Base-by-base conservation (phyloP, 2,329 filamentous ascomycete genomes). In the Diaporthe citrichinensis region DNA sequence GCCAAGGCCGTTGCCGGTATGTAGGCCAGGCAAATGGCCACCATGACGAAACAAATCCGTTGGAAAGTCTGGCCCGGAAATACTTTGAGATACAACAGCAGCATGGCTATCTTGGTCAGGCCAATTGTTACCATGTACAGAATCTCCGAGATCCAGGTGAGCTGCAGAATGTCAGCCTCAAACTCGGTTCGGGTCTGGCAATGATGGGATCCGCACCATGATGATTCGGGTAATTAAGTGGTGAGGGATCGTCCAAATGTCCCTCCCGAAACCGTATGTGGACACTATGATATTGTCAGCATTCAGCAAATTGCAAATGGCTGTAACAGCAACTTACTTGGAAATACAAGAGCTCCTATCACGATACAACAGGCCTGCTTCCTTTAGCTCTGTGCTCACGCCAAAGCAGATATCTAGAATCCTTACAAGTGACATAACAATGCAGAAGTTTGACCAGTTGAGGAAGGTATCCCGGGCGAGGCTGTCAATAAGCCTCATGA, bases 241-340 rank as follows among this genome's bases (percentile, higher is more conserved):
- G n/a, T 53, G 46, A 39, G 65, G 65, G 23, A 68, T 68, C 9
- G 65, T 68, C 65, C 65, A 68, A 17, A 68, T 53, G 15, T 68
- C 65, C 31, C 49, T 68, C 7, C 65, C 65, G 34, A 68, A 68
- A n/a, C 65, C 65, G 20, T 39, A 68, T 23, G 46, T 25, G 23
- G 65, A 68, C 46, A 68, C 65, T 68, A 28, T 12, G 9, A 39
- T 20, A 6, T 20, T 36, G 34, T 68, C 31, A 68, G 34, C n/a
- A 53, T 28, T 7, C 31, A 53, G 46, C 10, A 51, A 28, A 9
- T 15, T 41, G 23, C 10, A 20, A n/a, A 25, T 39, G n/a, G 28
- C 34, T 28, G n/a, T 20, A 12, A n/a, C 4, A 6, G 46, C 8
- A 20, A 25, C 65, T 39, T 49, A 68, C 65, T 68, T 53, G 31